A percentile compares a stretch with the other conserved stretches of the same genome.
Evolutionary conservation across 169 alveolate species (phyloP).

Genomic region (Eimeria zaria): DNA sequence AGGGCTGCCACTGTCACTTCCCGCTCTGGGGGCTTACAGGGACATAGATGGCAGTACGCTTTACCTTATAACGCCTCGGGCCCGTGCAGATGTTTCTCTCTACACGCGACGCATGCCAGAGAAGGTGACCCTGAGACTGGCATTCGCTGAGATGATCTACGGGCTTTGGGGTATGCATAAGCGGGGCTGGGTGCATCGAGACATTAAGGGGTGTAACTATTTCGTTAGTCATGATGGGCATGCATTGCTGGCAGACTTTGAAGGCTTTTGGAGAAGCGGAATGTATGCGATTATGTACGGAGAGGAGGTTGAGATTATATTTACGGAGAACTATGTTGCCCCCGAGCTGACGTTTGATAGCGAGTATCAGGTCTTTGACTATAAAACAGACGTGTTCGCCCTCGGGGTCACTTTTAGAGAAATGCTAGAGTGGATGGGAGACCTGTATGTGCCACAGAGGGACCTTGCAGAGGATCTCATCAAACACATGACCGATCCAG

Average conservation of each 20-base stretch:
- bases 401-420: slow-evolving; percentile 68
- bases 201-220: slow-evolving; percentile 76
- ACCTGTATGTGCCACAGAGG: slow-evolving; percentile 13
- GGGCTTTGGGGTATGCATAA: slow-evolving; percentile 70
- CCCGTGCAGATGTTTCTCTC: slow-evolving; percentile 77
- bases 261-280: slow-evolving; percentile 77
- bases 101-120: slow-evolving; percentile 41
- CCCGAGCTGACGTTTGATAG: slow-evolving; percentile 66
- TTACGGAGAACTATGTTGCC: slow-evolving; percentile 65
- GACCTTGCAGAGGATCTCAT: slow-evolving; percentile 20
- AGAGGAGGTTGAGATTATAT: slow-evolving; percentile 40
- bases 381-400: slow-evolving; percentile 58
- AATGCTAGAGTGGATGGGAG: slow-evolving; percentile 28
- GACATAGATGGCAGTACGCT: slow-evolving; percentile 35
- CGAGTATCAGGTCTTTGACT: slow-evolving; percentile 65
- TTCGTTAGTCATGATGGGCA: slow-evolving; percentile 82
- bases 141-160: slow-evolving; percentile 77
- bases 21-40: slow-evolving; percentile 64
- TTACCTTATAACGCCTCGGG: slow-evolving; percentile 68
- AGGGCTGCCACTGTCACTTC: slow-evolving; percentile 68
- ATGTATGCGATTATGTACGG: slow-evolving; percentile 65
- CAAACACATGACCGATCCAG: slow-evolving; percentile 36
- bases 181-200: slow-evolving; percentile 78
- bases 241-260: slow-evolving; percentile 80
- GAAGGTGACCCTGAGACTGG: slow-evolving; percentile 55